Base-by-base conservation (phyloP, 164 flowering plant genomes). In the Warburgia ugandensis region DNA sequence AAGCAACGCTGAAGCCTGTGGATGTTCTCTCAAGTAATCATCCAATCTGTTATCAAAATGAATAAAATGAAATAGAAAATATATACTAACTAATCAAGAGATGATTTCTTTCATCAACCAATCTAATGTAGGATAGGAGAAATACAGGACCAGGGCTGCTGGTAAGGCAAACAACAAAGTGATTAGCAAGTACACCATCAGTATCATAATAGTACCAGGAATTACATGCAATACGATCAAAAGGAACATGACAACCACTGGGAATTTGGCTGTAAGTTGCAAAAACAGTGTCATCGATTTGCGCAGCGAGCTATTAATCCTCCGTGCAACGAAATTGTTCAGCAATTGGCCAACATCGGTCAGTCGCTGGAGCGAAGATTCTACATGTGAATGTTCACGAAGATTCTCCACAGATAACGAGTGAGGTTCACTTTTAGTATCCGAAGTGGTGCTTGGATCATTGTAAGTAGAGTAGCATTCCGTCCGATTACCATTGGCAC, bases 131-230 rank as follows among this genome's bases (percentile, higher is more conserved):
- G 84, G 88, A 52, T 70, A 76, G 12, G 83, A 73, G 51, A 86
- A 81, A 64, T 83, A 83, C 60, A 86, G 48, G n/a, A 86, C 67
- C 36, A 79, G 56, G 50, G 79, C 67, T 3, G 91, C 71, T 3
- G 95, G 91, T 43, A 86, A 41, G 14, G 84, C 91, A 60, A 81
- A 78, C 29, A 83, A 55, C 63, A 83, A 55, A 1, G 91, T 79
- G 49, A 83, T 29, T 7, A 77, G 51, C 12, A 83, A 38, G 61
- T 73, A 79, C 45, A 74, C 50, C 44, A 64, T 62, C 56, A 86
- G 57, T 50, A 83, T 65, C 26, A 71, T 70, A 45, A 68, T 76
- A 65, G 83, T 71, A 32, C 69, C 71, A 20, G 84, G 86, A 32
- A 86, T 46, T n/a, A 70, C 75, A 64, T 53, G 73, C 27, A 81